These are phyloP conservation scores for Neobulgaria alba DNA, from an alignment of 2,329 filamentous ascomycete genomes.

Conservation along the genomic window DNA sequence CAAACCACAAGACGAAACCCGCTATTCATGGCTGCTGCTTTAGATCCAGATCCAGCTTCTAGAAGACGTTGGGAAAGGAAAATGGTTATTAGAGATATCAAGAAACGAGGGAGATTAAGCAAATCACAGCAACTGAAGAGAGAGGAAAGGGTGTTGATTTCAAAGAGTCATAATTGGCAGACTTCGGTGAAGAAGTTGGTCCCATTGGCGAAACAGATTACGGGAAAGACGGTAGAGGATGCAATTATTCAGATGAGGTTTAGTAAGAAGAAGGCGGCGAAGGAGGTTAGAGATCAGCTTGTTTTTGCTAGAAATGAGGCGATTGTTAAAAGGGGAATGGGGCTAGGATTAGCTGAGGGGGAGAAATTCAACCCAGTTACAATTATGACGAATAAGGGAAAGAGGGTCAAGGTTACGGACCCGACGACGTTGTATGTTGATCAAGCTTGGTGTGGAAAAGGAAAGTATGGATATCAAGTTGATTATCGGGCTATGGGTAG, in stretches of 20 bases:
- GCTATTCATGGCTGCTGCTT: slow-evolving; percentile 48
- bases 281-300: slow-evolving; percentile 70
- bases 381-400: slow-evolving; percentile 68
- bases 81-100: slow-evolving; percentile 71
- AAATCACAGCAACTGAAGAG: slow-evolving; percentile 60
- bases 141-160: slow-evolving; percentile 45
- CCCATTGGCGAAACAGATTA: slow-evolving; percentile 77
- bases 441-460: slow-evolving; percentile 85
- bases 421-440: slow-evolving; percentile 82
- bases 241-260: slow-evolving; percentile 93
- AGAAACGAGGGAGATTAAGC: slow-evolving; percentile 56
- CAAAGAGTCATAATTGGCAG: slow-evolving; percentile 64
- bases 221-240: slow-evolving; percentile 88
- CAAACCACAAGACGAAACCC: slow-evolving; percentile 32
- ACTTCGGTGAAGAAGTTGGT: slow-evolving; percentile 90
- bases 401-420: slow-evolving; percentile 61
- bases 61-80: slow-evolving; percentile 73
- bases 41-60: slow-evolving; percentile 67
- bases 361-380: slow-evolving; percentile 37
- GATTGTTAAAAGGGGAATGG: slow-evolving; percentile 77
- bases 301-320: slow-evolving; percentile 76
- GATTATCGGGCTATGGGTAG: slow-evolving; percentile 72
- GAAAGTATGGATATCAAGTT: slow-evolving; percentile 46
- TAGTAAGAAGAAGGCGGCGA: slow-evolving; percentile 85
- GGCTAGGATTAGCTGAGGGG: slow-evolving; percentile 40